Base-by-base conservation (phyloP, 768 basidiomycete species). In the Psilocybe sp. region DNA sequence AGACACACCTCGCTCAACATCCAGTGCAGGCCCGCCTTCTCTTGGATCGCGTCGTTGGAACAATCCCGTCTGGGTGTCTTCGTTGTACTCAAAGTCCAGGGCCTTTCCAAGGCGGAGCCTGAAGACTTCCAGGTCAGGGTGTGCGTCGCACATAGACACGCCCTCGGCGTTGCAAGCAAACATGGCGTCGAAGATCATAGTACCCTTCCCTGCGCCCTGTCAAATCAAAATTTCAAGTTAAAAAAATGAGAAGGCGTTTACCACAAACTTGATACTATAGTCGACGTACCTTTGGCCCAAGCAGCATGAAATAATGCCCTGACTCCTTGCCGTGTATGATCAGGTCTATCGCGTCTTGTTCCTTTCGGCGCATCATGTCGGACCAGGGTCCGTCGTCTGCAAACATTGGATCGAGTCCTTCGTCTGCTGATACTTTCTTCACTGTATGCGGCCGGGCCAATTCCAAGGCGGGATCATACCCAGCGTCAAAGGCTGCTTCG, bases 81-180 rank as follows among this genome's bases (percentile, higher is more conserved):
- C 89, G 53, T 87, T 84, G 70, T 78, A 93, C 63, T 96, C 92
- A 60, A 84, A 92, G 58, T 92, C 89, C 37, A 93, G 69, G 10
- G 89, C 84, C 65, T 92, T 92, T 41, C 92, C 92, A 19, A 96
- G 75, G 37, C 91, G 82, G 36, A 93, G 75, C 49, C 87, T 77
- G 70, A 95, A 92, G 31, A 94, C 88, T 64, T 92, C 89, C 14
- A 94, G 73, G 67, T 92, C 89, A 15, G 88, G 88, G 65, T 92
- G 90, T 12, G 87, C 91, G 62, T 90, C 89, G 60, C 84, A 86
- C 71, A 91, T 78, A 8, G 85, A 80, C 20, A 88, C 80, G 35
- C 88, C 77, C 37, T 78, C 76, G 4, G 90, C 92, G 46, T 83
- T 71, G 55, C 83, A 84, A 4, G 77, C 73, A 16, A 80, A 68